Evolutionary conservation across 1,284 basidiomycete genomes (phyloP).

Genomic region (Rhodotorula sp.): DNA sequence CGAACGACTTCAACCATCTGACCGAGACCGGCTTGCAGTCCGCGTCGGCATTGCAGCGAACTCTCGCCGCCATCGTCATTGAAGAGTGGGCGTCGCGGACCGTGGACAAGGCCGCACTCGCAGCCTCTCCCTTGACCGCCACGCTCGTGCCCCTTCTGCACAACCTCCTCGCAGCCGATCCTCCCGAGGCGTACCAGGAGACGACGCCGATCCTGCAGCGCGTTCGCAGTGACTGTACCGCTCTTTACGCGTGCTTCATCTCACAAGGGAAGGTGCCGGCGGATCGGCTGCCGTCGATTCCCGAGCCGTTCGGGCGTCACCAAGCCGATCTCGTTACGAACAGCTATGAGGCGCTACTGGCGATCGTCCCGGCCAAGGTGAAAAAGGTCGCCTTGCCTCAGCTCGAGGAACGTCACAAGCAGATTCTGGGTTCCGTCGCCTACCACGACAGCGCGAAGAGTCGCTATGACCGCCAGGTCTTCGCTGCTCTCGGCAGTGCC

Average conservation of each 20-base stretch:
- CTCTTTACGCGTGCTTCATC: slow-evolving; percentile 74
- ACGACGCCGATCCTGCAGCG: slow-evolving; percentile 79
- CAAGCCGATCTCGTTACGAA: slow-evolving; percentile 71
- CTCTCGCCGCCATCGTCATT: slow-evolving; percentile 75
- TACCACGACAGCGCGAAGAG: slow-evolving; percentile 73
- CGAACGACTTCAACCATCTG: slow-evolving; percentile 56
- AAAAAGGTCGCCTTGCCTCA: slow-evolving; percentile 68
- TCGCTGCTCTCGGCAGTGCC: slow-evolving; percentile 83
- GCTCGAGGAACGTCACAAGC: slow-evolving; percentile 73
- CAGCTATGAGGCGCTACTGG: slow-evolving; percentile 66
- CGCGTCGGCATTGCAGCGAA: slow-evolving; percentile 85
- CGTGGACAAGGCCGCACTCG: slow-evolving; percentile 12
- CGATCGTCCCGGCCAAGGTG: slow-evolving; percentile 60
- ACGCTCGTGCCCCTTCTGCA: slow-evolving; percentile 60
- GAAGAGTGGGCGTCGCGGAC: slow-evolving; percentile 80
- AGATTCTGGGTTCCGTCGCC: slow-evolving; percentile 72
- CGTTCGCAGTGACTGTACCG: slow-evolving; percentile 75
- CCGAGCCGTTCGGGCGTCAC: slow-evolving; percentile 77
- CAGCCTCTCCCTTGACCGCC: slow-evolving; percentile 45
- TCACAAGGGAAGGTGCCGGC: slow-evolving; percentile 80
- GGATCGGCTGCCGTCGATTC: slow-evolving; percentile 74
- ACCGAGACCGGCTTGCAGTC: slow-evolving; percentile 78
- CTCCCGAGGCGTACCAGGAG: slow-evolving; percentile 74
- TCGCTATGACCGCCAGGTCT: slow-evolving; percentile 82
- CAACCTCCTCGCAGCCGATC: slow-evolving; percentile 59